Evolutionary conservation across 352 stramenopile species (phyloP), one percentile per base, ranked within the genome.

Genomic region (Pythium insidiosum): DNA sequence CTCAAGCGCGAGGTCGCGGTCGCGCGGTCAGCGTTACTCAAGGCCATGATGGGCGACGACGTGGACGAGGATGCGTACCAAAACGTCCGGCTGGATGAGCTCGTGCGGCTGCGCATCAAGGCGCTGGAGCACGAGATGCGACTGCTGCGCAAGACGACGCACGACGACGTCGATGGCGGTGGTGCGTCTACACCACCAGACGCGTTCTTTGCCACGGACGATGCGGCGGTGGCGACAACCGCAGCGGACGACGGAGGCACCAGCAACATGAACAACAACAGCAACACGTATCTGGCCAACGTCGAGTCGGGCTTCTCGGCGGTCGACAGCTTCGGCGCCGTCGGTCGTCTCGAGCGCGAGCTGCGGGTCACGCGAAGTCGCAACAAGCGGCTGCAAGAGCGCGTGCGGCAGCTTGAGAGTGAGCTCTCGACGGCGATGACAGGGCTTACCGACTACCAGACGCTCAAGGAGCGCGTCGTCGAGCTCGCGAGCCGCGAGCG

Each of bases 401-500:
- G 66, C 4, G 61, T 53, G 9, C 62, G 81, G 19, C 49, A 51
- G 18, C 58, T 89, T 0, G 74, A 89, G 33, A 47, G 56, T 5
- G 76, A 89, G 42, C 19, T 89, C 3, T 50, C 79, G 28, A 51
- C 50, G 5, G 69, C 73, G 23, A 60, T 68, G 53, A 56, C 26
- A 18, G 65, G 50, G 0, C 50, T 88, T 10, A 65, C 56, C 21
- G 78, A 93, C 19, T 63, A 84, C 21, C 74, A 88, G 38, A 59
- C 40, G 6, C 68, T 93, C 36, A 88, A 88, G 10, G 73, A 84
- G 49, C 76, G 88, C 34, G 62, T 79, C 9, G 70, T 89, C 0
- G 70, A 95, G n/a, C 60, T 95, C 41, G 64, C 63, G n/a, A 66
- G 80, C 21, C 71, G 86, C 24, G 69, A 93, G 38, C 77, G 84